Conservation (phyloP, 805 yeast genomes). For the Lachancea lanzarotensis region DNA sequence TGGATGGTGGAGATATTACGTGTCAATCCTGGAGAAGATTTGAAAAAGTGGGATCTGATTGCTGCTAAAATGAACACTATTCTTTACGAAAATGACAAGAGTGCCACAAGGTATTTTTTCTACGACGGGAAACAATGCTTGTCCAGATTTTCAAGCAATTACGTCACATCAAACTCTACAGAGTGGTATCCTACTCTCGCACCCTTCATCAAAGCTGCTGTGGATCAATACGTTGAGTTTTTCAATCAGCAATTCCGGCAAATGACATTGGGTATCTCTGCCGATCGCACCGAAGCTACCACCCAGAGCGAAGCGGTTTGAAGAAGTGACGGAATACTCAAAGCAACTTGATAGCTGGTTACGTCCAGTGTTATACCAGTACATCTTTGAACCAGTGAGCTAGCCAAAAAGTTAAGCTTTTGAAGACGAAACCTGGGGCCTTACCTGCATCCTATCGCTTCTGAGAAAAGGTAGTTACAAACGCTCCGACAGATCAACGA, state of each 20-base stretch:
- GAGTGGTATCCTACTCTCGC: neutral
- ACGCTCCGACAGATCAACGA: too few relatives aligned
- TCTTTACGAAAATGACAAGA: slow-evolving; percentile 3
- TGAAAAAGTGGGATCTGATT: neutral
- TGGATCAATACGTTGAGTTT: neutral
- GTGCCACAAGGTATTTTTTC: slow-evolving; percentile 8
- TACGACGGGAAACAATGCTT: neutral
- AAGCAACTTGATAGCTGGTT: too few relatives aligned
- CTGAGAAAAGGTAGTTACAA: too few relatives aligned
- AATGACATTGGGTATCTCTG: neutral
- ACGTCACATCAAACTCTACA: neutral
- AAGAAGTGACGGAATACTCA: too few relatives aligned
- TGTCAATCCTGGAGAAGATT: neutral
- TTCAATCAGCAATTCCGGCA: neutral
- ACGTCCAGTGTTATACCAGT: too few relatives aligned
- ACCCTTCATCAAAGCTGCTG: neutral
- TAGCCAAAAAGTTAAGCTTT: too few relatives aligned
- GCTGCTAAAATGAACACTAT: neutral
- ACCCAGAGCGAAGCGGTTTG: too few relatives aligned
- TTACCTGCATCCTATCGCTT: too few relatives aligned
- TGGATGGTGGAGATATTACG: neutral
- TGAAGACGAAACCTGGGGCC: too few relatives aligned
- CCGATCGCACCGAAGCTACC: too few relatives aligned
- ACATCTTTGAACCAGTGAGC: too few relatives aligned
- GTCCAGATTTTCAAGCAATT: neutral